Conservation (phyloP, 371 early-diverging fungal genomes). For the Mucor indicus region DNA sequence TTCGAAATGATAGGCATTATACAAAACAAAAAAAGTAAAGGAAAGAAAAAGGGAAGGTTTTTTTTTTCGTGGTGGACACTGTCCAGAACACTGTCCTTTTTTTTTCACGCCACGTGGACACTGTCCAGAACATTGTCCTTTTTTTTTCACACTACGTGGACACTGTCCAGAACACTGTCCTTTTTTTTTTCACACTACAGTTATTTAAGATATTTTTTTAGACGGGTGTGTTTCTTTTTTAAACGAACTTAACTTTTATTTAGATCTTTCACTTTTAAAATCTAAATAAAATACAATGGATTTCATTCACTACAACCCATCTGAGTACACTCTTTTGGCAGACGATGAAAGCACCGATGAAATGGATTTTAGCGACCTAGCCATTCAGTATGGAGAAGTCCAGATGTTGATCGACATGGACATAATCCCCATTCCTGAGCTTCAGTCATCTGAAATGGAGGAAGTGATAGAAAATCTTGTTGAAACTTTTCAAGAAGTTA, state of each 20-base stretch:
- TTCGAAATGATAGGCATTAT: constrained; percentile 11
- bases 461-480: no score
- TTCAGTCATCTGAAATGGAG: no score
- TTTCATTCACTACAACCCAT: constrained; percentile 11
- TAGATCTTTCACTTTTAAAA: constrained; percentile 7
- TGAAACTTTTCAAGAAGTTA: no score
- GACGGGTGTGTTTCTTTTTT: no score
- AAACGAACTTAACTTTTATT: constrained; percentile 7
- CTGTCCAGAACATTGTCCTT: constrained; percentile 2
- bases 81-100: constrained; percentile 3
- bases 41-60: no score
- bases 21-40: no score
- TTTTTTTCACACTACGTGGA: constrained; percentile 7
- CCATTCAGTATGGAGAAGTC: constrained; percentile 4
- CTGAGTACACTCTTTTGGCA: constrained; percentile 4
- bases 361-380: constrained; percentile 3
- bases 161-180: constrained; percentile 5
- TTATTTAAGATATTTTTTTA: no score
- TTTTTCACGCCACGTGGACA: constrained; percentile 5
- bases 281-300: constrained; percentile 8
- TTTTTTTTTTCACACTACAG: constrained; percentile 1
- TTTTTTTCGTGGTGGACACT: constrained; percentile 6
- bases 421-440: no score
- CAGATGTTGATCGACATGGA: not conserved
- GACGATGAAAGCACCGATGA: constrained; percentile 7